A percentile compares a stretch with the other conserved stretches of the same genome.
Conservation (phyloP, 2,329 filamentous ascomycete species). For the Fusarium sp. region DNA sequence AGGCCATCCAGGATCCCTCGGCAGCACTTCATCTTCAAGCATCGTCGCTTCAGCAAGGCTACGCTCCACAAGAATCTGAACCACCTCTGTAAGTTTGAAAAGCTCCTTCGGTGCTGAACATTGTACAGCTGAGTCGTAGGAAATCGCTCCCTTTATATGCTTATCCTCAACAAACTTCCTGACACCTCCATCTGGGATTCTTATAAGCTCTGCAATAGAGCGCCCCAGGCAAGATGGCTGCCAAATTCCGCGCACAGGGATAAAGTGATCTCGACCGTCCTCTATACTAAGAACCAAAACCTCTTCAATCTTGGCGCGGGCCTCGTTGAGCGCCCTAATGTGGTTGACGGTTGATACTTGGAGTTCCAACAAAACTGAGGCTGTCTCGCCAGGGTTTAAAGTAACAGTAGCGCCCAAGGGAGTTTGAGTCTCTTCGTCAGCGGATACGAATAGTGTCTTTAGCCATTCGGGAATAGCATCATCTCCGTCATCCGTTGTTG, state of each 20-base stretch:
- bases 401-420: conserved; percentile 66
- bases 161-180: conserved; percentile 61
- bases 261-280: conserved; percentile 90
- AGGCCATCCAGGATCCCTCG: conserved; percentile 70
- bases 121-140: conserved; percentile 69
- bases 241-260: conserved; percentile 84
- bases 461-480: conserved; percentile 73
- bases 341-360: conserved; percentile 73
- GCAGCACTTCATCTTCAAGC: conserved; percentile 65
- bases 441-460: conserved; percentile 70
- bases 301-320: conserved; percentile 77
- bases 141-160: conserved; percentile 62
- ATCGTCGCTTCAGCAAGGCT: conserved; percentile 72
- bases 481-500: conserved; percentile 61
- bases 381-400: conserved; percentile 86
- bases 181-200: conserved; percentile 84
- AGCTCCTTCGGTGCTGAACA: conserved; percentile 89
- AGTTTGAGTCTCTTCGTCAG: conserved; percentile 50
- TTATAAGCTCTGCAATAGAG: conserved; percentile 88
- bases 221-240: conserved; percentile 84
- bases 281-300: conserved; percentile 87
- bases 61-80: conserved; percentile 70
- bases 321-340: conserved; percentile 78
- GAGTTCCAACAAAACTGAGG: conserved; percentile 75
- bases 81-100: conserved; percentile 86